Conservation (phyloP, 2,329 filamentous ascomycete species). For the Fusarium penzigii region DNA sequence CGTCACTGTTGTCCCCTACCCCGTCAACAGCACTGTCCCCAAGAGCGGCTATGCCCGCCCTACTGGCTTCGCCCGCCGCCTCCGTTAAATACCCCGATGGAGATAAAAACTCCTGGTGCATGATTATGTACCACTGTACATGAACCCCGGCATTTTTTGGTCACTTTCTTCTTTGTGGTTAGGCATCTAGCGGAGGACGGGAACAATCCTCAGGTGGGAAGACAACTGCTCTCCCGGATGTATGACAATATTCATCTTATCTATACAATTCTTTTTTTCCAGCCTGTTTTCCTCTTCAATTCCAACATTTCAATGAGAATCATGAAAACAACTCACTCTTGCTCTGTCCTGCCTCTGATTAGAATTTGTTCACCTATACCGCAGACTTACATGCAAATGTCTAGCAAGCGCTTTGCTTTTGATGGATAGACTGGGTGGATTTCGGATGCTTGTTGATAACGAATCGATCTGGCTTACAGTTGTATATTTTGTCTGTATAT, state of each 20-base stretch:
- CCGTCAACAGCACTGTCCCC: constrained; percentile 40
- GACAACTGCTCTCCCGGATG: constrained; percentile 23
- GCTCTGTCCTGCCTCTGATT: constrained; percentile 20
- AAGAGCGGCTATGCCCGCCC: constrained; percentile 35
- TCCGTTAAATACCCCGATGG: constrained; percentile 30
- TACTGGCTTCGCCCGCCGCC: constrained; percentile 38
- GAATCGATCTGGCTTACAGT: constrained; percentile 10
- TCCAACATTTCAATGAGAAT: constrained; percentile 30
- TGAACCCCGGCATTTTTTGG: constrained; percentile 18
- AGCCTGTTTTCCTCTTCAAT: constrained; percentile 4
- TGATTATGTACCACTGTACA: constrained; percentile 25
- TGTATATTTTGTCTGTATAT: constrained; percentile 20
- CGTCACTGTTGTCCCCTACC: constrained; percentile 44
- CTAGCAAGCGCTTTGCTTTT: constrained; percentile 5
- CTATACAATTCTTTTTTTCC: constrained; percentile 18
- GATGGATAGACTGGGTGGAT: constrained; percentile 23
- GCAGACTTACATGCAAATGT: neutral
- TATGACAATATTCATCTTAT: constrained; percentile 28
- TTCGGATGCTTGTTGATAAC: constrained; percentile 15
- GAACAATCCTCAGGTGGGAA: constrained; percentile 13
- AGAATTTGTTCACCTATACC: constrained; percentile 5
- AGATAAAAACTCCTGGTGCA: constrained; percentile 12
- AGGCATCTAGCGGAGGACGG: constrained; percentile 22
- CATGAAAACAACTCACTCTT: constrained; percentile 18
- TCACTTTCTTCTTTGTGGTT: constrained; percentile 18